Evolutionary conservation across 1,284 basidiomycete genomes (phyloP).

Genomic region (Trichosporon sp.): DNA sequence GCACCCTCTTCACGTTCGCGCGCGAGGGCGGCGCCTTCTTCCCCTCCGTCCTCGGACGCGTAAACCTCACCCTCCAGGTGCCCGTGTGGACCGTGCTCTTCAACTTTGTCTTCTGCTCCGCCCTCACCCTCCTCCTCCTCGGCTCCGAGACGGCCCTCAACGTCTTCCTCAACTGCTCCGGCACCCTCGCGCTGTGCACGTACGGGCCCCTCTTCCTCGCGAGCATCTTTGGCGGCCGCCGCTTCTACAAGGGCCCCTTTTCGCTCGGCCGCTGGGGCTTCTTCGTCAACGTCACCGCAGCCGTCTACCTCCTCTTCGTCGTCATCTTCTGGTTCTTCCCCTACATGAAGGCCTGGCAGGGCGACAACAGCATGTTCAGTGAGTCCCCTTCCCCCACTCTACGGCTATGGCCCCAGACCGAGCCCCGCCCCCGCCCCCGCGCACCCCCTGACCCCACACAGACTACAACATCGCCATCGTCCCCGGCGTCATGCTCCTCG

Average conservation of each 20-base stretch:
- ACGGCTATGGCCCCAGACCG: too few species aligned
- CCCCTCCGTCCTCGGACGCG: constrained; percentile 1
- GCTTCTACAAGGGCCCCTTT: constrained; percentile 1
- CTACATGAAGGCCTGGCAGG: background rate
- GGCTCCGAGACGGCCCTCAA: constrained; percentile 10
- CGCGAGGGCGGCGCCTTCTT: constrained; percentile 12
- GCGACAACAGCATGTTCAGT: constrained; percentile 4
- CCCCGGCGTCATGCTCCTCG: constrained; percentile 4
- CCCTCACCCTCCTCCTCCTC: constrained; percentile 5
- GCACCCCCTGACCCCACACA: background rate
- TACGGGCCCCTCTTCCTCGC: constrained; percentile 1
- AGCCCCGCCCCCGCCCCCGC: background rate
- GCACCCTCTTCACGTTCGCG: constrained; percentile 8
- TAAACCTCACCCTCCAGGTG: constrained; percentile 5
- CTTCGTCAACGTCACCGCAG: background rate
- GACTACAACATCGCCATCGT: constrained; percentile 14
- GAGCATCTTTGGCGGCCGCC: background rate
- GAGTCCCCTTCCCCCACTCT: too few species aligned
- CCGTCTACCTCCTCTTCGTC: background rate
- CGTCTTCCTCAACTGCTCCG: constrained; percentile 5
- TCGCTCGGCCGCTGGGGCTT: background rate
- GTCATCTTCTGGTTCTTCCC: constrained; percentile 11
- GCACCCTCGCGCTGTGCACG: background rate
- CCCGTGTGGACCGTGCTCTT: constrained; percentile 1
- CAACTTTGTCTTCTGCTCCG: constrained; percentile 5